Percentiles rank a stretch among this genome's conserved stretches.
Evolutionary conservation across 345 rosid genomes (phyloP).

Genomic region (Garcia nutans): DNA sequence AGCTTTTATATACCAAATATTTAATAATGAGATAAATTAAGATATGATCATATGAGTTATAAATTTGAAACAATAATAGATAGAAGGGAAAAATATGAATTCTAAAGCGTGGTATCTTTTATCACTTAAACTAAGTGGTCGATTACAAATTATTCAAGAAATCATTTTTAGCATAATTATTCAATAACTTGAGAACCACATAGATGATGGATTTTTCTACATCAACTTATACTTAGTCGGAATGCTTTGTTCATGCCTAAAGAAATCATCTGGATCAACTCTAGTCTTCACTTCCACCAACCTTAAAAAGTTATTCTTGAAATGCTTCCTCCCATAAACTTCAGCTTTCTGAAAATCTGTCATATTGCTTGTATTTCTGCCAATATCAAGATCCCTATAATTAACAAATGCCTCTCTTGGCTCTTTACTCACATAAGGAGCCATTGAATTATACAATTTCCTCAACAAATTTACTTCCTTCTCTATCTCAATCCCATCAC

Average conservation of each 20-base stretch:
- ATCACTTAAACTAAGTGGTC: no score
- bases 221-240: slow-evolving; percentile 22
- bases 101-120: no score
- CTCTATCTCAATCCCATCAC: slow-evolving; percentile 12
- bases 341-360: slow-evolving; percentile 36
- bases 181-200: no score
- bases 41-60: no score
- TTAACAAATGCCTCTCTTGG: slow-evolving; percentile 51
- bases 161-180: no score
- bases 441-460: slow-evolving; percentile 42
- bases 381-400: slow-evolving; percentile 59
- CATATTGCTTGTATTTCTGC: slow-evolving; percentile 31
- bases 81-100: no score
- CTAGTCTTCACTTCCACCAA: slow-evolving; percentile 50
- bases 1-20: no score
- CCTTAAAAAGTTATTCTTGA: slow-evolving; percentile 48
- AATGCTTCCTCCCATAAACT: slow-evolving; percentile 53
- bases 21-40: no score
- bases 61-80: no score
- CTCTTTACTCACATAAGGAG: slow-evolving; percentile 37
- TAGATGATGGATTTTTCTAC: no score
- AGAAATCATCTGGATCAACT: slow-evolving; percentile 29
- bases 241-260: slow-evolving; percentile 62
- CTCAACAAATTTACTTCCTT: slow-evolving; percentile 39
- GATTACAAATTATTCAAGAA: no score